A percentile compares a stretch with the other conserved stretches of the same genome.
phyloP scores from a whole-genome alignment of 148 eudicot genomes.

The Heliamphora exappendiculata region DNA sequence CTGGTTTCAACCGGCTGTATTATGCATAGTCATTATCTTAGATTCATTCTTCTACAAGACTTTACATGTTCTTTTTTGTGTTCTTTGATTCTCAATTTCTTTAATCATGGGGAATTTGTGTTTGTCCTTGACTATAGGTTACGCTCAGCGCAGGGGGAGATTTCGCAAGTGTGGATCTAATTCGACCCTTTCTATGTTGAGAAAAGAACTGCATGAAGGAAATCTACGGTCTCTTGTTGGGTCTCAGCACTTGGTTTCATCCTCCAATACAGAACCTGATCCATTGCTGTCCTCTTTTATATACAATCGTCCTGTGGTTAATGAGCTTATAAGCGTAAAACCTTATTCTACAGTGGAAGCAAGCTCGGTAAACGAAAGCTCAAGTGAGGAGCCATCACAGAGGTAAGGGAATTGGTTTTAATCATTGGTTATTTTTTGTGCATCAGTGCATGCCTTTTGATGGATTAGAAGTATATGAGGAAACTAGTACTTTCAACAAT shows the following conservation, averaged over 20 bases:
- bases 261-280: conserved; percentile 67
- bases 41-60: neutral
- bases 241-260: conserved; percentile 37
- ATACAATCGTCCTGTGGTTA: conserved; percentile 40
- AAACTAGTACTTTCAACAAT: neutral
- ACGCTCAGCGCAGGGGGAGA: conserved; percentile 90
- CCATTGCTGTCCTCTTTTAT: conserved; percentile 77
- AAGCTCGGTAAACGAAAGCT: conserved; percentile 25
- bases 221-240: conserved; percentile 63
- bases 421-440: neutral
- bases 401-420: conserved; percentile 35
- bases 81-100: neutral
- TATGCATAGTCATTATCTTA: neutral
- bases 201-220: conserved; percentile 70
- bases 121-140: conserved; percentile 51
- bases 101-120: neutral
- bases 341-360: conserved; percentile 33
- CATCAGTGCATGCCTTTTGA: neutral
- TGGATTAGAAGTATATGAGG: neutral
- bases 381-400: conserved; percentile 23
- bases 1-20: neutral
- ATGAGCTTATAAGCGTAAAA: conserved; percentile 34
- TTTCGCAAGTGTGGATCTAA: conserved; percentile 52
- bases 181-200: conserved; percentile 49
- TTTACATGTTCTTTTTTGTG: neutral